Percentiles rank a stretch among this genome's conserved stretches.
These are phyloP conservation scores for Suillus americanus DNA, from an alignment of 768 basidiomycete genomes.

Conservation along the genomic window DNA sequence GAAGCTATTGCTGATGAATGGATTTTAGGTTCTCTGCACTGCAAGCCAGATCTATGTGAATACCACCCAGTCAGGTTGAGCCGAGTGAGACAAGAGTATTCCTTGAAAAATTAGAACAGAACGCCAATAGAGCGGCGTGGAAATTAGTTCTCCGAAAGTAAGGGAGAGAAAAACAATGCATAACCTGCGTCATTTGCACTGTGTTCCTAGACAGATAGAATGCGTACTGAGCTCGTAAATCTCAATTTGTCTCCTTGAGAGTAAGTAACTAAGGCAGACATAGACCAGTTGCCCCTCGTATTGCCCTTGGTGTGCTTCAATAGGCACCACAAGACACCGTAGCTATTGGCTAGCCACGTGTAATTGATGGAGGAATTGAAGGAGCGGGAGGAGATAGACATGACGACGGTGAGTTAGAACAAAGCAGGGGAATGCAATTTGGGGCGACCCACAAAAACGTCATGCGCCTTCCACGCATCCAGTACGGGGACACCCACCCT, in stretches of 20 bases:
- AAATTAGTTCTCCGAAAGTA: not conserved
- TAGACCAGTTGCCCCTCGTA: slow-evolving; percentile 37
- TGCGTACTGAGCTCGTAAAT: slow-evolving; percentile 6
- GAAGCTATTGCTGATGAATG: slow-evolving; percentile 1
- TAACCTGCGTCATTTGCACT: not conserved
- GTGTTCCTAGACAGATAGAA: slow-evolving; percentile 18
- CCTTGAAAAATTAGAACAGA: not conserved
- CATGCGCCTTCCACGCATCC: slow-evolving; percentile 40
- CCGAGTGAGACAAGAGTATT: not conserved
- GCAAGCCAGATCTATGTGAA: slow-evolving; percentile 22
- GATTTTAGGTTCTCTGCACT: slow-evolving; percentile 26
- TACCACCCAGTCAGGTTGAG: slow-evolving; percentile 2
- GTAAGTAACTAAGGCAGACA: slow-evolving; percentile 39
- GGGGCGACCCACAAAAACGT: not conserved
- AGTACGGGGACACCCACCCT: slow-evolving; percentile 60
- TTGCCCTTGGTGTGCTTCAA: slow-evolving; percentile 46
- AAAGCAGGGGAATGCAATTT: not conserved
- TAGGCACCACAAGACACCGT: slow-evolving; percentile 47
- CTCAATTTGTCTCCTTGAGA: slow-evolving; percentile 33
- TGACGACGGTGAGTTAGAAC: not conserved
- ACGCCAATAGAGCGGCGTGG: slow-evolving; percentile 10
- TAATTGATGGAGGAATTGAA: not conserved
- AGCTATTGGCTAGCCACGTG: slow-evolving; percentile 26
- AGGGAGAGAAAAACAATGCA: not conserved
- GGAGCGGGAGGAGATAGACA: not conserved